Conservation (phyloP, 202 grass and related monocot genomes). For the Schoenoplectus tabernaemontani region DNA sequence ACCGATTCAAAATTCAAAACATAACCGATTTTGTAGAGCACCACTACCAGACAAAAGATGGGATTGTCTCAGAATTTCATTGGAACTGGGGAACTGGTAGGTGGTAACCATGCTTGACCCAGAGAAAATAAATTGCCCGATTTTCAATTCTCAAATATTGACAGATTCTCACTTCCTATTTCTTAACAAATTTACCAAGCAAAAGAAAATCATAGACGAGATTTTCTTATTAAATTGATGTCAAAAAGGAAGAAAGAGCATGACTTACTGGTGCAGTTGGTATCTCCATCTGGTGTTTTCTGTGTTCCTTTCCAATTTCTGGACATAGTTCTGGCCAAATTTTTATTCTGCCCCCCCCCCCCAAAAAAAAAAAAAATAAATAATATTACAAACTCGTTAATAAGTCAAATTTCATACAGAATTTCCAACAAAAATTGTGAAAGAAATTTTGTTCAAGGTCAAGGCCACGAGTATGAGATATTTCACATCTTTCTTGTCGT, state of each 20-base stretch:
- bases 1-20: background rate
- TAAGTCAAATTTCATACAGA: background rate
- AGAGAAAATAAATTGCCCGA: background rate
- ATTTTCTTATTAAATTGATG: background rate
- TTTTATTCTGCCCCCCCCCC: constrained; percentile 30
- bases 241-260: constrained; percentile 11
- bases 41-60: constrained; percentile 8
- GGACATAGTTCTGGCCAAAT: constrained; percentile 43
- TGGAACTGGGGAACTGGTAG: background rate
- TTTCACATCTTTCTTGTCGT: background rate
- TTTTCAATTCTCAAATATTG: background rate
- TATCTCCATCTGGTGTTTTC: constrained; percentile 37
- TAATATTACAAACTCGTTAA: constrained; percentile 6
- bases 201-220: background rate
- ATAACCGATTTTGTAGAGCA: background rate
- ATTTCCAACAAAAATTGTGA: background rate
- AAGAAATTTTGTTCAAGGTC: background rate
- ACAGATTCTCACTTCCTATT: constrained; percentile 1
- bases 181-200: background rate
- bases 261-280: constrained; percentile 39
- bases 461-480: background rate
- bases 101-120: background rate
- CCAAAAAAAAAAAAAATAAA: background rate
- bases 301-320: constrained; percentile 42
- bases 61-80: background rate